phyloP scores from a whole-genome alignment of 192 early-diverging fungal genomes.

The Polychytrium aggregatum region DNA sequence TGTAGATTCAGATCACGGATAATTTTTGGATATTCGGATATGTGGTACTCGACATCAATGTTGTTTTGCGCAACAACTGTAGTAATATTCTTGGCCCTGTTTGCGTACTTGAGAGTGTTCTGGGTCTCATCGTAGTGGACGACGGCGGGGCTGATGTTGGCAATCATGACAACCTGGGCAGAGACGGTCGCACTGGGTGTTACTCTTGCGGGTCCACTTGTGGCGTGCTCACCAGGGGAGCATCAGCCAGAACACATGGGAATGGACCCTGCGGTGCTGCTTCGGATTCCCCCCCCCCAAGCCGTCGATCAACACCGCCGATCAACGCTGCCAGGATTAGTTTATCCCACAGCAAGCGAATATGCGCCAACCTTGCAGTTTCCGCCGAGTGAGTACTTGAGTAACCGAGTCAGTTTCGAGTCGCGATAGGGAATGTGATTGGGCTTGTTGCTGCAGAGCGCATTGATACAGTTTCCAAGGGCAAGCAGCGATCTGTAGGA shows the following conservation, averaged over 20 bases:
- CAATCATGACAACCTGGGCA: conserved; percentile 76
- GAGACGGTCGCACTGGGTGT: too few species aligned
- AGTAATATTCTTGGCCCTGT: conserved; percentile 56
- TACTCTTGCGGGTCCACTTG: too few species aligned
- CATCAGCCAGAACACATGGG: too few species aligned
- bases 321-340: too few species aligned
- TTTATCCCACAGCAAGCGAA: too few species aligned
- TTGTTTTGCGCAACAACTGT: conserved; percentile 36
- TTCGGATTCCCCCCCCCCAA: too few species aligned
- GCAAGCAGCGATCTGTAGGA: conserved; percentile 44
- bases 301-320: too few species aligned
- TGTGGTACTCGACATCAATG: conserved; percentile 17
- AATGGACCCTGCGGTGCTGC: too few species aligned
- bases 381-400: conserved; percentile 65
- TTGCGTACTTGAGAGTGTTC: conserved; percentile 70
- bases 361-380: too few species aligned
- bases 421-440: conserved; percentile 59
- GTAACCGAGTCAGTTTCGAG: conserved; percentile 63
- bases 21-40: conserved; percentile 25
- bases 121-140: conserved; percentile 62
- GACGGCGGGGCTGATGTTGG: conserved; percentile 54
- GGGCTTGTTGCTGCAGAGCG: conserved; percentile 36
- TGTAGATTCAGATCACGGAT: too few species aligned
- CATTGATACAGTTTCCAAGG: conserved; percentile 71
- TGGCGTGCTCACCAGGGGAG: too few species aligned